Conservation (phyloP, 148 eudicot genomes). For the Pharnaceum exiguum region DNA sequence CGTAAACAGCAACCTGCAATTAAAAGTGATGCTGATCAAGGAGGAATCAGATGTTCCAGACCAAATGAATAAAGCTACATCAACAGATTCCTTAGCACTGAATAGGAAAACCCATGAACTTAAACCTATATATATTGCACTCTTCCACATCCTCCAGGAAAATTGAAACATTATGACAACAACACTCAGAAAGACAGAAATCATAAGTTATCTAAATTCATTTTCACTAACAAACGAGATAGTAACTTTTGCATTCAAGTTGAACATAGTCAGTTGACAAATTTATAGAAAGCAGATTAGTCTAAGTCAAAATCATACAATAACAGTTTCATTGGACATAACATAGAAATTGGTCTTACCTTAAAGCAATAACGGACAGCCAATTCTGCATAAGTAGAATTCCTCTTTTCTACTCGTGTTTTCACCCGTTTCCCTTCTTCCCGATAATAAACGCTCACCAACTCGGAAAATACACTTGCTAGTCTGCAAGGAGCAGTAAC, state of each 20-base stretch:
- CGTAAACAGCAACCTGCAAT: constrained; percentile 95
- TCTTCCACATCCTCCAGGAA: no score
- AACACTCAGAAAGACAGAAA: no score
- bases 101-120: no score
- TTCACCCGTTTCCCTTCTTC: constrained; percentile 89
- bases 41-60: not conserved
- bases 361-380: constrained; percentile 83
- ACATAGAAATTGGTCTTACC: constrained; percentile 37
- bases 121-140: no score
- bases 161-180: no score
- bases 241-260: no score
- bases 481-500: constrained; percentile 46
- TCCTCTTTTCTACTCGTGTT: constrained; percentile 79
- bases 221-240: no score
- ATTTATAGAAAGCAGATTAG: not conserved
- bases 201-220: no score
- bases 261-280: constrained; percentile 2
- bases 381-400: constrained; percentile 57
- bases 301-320: not conserved
- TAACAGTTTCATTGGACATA: no score
- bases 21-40: not conserved
- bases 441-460: constrained; percentile 62
- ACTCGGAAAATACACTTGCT: constrained; percentile 59
- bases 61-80: not conserved
- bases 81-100: not conserved